Evolutionary conservation across 2,329 filamentous ascomycete genomes (phyloP), one percentile per base, ranked within the genome.

Genomic region (Leptographium lundbergii): DNA sequence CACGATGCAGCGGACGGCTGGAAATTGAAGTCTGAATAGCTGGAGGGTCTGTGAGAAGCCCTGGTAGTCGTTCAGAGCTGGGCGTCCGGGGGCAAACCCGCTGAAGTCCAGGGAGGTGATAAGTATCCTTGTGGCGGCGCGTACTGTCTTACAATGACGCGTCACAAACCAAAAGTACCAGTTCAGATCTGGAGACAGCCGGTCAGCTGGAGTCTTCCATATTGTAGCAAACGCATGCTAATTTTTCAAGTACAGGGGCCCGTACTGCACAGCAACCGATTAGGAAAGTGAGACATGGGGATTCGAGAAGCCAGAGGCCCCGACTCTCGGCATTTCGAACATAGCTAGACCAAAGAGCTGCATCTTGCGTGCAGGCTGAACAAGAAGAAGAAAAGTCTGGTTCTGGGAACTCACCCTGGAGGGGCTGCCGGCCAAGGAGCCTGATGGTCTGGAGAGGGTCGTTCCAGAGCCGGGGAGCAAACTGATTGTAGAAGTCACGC

Each of bases 391-490:
- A 50, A 27, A 22, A 19, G 27, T 4, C 10, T 54, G 57, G 19
- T 17, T 39, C 14, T 39, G 36, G 6, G 13, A 10, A 58, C 65
- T 60, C 61, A 64, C 66, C 64, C 17, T 65, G 69, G 63, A 72
- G 73, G 14, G 74, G 73, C 59, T 75, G 71, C 27, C 78, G 65
- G 6, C 74, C 74, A 10, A 74, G 67, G 1, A 62, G 66, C 61
- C 73, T 70, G 27, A 71, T 70, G 1, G 71, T 66, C 22, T 68
- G 65, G 22, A 81, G 65, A 13, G 80, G 72, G 64, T 82, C 75
- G 61, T 71, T 70, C 81, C 80, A 84, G 22, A 83, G 68, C 5
- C 71, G 74, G 24, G 78, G 77, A 5, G 75, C 75, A 65, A 84
- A 82, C 24, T 74, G 67, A 50, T 63, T 59, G 69, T 77, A 74